Conservation (phyloP, 306 rosid genomes). For the Quercus glauca region DNA sequence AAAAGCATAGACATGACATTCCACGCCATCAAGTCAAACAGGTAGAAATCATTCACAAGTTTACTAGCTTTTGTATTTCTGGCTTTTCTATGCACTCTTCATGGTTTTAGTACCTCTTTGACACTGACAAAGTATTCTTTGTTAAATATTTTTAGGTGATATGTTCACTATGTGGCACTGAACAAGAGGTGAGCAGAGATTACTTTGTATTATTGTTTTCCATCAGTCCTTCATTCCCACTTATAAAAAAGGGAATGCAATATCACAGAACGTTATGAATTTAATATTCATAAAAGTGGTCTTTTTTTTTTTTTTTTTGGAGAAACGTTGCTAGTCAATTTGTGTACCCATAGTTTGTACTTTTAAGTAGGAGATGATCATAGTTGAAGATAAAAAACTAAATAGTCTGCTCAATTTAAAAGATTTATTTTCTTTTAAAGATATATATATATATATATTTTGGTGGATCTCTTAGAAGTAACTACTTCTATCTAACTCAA, state of each 20-base stretch:
- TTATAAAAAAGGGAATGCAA: background rate
- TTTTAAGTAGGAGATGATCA: background rate
- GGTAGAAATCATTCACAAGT: conserved; percentile 23
- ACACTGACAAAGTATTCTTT: conserved; percentile 12
- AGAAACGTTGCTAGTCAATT: background rate
- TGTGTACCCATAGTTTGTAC: background rate
- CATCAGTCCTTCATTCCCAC: background rate
- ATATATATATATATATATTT: background rate
- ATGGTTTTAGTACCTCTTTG: background rate
- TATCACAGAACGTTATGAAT: background rate
- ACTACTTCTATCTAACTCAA: background rate
- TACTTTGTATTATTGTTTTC: conserved; percentile 6
- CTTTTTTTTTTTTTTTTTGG: no score
- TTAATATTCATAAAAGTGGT: background rate
- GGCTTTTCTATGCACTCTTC: background rate
- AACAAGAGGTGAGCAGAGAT: conserved; percentile 68
- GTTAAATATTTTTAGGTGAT: conserved; percentile 51
- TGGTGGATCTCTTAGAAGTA: background rate
- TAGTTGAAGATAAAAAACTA: background rate
- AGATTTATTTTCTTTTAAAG: background rate
- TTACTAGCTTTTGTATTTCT: background rate
- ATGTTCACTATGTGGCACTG: conserved; percentile 78
- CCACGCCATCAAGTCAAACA: conserved; percentile 71
- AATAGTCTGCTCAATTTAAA: background rate
- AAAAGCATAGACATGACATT: conserved; percentile 66